A percentile compares a stretch with the other conserved stretches of the same genome.
Conservation (phyloP, 768 basidiomycete genomes). For the Serendipita sp. region DNA sequence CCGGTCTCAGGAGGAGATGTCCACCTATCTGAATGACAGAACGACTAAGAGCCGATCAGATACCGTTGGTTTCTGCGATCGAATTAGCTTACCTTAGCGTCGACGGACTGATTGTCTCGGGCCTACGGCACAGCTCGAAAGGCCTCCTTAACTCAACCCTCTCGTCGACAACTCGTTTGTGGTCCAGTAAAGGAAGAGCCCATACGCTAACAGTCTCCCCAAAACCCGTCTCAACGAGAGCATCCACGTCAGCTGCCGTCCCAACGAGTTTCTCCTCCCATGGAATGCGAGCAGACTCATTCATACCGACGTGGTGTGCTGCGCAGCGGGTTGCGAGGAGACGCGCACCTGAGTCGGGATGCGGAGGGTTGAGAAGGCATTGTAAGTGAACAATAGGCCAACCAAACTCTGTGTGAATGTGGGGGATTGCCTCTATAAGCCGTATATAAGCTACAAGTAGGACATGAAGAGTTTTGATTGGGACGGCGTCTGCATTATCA, state of each 20-base stretch:
- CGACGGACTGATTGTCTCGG: conserved; percentile 30
- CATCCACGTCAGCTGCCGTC: conserved; percentile 42
- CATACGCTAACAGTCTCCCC: conserved; percentile 60
- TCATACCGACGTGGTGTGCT: conserved; percentile 59
- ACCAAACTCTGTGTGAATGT: conserved; percentile 40
- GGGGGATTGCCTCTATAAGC: conserved; percentile 55
- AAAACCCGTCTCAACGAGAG: conserved; percentile 39
- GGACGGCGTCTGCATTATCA: conserved; percentile 20
- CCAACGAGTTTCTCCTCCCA: conserved; percentile 51
- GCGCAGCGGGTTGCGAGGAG: conserved; percentile 67
- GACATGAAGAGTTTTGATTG: conserved; percentile 40
- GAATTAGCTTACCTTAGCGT: conserved; percentile 19
- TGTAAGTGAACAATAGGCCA: conserved; percentile 42
- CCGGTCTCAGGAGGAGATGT: conserved; percentile 13
- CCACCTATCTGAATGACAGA: background rate
- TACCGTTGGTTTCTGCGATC: conserved; percentile 17
- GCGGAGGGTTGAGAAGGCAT: conserved; percentile 30
- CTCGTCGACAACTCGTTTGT: conserved; percentile 37
- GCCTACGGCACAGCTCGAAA: conserved; percentile 10
- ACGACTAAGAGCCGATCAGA: background rate
- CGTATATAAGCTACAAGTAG: conserved; percentile 71
- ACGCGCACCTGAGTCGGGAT: conserved; percentile 48
- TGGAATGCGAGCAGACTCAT: conserved; percentile 54
- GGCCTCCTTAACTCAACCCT: conserved; percentile 28
- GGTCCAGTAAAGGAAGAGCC: conserved; percentile 62